These are phyloP conservation scores for Lasiosphaeria hispida DNA, from an alignment of 495 filamentous ascomycete genomes.

Conservation along the genomic window DNA sequence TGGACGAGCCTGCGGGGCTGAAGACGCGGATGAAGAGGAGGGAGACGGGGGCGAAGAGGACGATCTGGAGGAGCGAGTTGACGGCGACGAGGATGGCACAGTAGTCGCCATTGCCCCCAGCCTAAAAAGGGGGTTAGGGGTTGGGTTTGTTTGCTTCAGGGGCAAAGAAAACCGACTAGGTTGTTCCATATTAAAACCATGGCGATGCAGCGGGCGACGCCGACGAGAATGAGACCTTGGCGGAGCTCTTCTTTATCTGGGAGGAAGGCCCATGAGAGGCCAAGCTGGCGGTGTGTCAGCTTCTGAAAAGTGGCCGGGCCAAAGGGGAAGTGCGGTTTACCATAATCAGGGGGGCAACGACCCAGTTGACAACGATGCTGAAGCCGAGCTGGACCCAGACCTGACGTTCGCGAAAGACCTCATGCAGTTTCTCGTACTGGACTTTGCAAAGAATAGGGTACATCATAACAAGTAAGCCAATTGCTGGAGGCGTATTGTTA, in stretches of 20 bases:
- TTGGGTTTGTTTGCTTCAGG: constrained; percentile 32
- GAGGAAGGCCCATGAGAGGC: constrained; percentile 77
- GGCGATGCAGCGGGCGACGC: constrained; percentile 76
- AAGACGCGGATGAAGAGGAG: constrained; percentile 77
- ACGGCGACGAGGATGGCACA: constrained; percentile 88
- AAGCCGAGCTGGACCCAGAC: constrained; percentile 81
- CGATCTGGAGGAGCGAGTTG: constrained; percentile 84
- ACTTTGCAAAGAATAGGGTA: constrained; percentile 94
- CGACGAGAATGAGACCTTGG: constrained; percentile 73
- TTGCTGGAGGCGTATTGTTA: constrained; percentile 42
- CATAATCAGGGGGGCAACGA: constrained; percentile 88
- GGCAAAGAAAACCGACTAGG: constrained; percentile 31
- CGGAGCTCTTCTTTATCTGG: constrained; percentile 68
- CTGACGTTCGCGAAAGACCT: constrained; percentile 55
- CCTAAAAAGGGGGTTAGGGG: constrained; percentile 35
- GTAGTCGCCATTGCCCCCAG: constrained; percentile 77
- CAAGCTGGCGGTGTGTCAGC: constrained; percentile 47
- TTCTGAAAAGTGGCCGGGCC: neutral
- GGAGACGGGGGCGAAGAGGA: constrained; percentile 77
- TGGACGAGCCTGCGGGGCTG: constrained; percentile 34
- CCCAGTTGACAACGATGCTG: constrained; percentile 81
- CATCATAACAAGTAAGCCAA: constrained; percentile 91
- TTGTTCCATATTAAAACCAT: constrained; percentile 54
- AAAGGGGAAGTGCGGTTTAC: constrained; percentile 39
- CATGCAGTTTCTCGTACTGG: constrained; percentile 76